Percentiles rank a stretch among this genome's conserved stretches.
Conservation (phyloP, 169 alveolate genomes). For the Amoebophrya sp. region DNA sequence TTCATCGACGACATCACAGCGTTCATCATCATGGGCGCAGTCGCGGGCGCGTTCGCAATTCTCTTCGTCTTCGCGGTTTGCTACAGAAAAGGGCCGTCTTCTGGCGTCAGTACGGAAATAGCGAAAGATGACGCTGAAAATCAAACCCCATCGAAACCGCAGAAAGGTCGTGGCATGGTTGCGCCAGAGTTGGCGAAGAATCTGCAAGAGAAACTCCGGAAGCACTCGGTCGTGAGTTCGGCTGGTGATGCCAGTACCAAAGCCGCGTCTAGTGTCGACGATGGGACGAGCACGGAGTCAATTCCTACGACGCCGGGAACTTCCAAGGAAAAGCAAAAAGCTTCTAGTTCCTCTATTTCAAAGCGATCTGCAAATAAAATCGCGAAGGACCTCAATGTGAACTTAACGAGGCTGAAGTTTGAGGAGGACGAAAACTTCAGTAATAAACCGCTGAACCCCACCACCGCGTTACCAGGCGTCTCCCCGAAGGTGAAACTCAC, state of each 20-base stretch:
- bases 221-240: not conserved
- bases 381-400: not conserved
- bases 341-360: not conserved
- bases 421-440: not conserved
- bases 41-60: not conserved
- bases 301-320: not conserved
- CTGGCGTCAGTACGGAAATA: not conserved
- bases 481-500: not conserved
- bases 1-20: not conserved
- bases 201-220: not conserved
- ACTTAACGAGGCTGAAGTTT: not conserved
- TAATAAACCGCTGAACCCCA: not conserved
- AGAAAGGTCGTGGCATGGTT: not conserved
- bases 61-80: not conserved
- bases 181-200: not conserved
- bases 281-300: not conserved
- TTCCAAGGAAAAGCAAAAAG: not conserved
- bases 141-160: not conserved
- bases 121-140: not conserved
- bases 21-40: not conserved
- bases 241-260: not conserved
- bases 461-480: not conserved
- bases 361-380: not conserved
- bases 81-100: too few relatives aligned
- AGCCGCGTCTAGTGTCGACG: not conserved